A percentile compares a stretch with the other conserved stretches of the same genome.
phyloP scores from a whole-genome alignment of 2,329 filamentous ascomycete species.

The Aureobasidium sp. region DNA sequence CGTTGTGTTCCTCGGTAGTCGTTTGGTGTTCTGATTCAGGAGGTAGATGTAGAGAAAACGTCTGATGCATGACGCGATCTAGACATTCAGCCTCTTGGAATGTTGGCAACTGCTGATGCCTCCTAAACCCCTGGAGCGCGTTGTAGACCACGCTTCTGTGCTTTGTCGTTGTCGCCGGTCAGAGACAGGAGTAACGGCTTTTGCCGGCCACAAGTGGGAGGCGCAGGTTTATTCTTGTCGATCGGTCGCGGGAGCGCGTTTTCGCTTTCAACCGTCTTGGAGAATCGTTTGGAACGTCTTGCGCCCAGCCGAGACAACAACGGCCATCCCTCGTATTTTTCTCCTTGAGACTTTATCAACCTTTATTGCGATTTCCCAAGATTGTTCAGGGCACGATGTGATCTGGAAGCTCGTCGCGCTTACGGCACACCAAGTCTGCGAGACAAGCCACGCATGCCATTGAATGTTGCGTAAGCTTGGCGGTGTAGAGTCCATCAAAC shows the following conservation, averaged over 20 bases:
- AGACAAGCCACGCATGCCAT: not conserved
- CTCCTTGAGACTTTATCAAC: not conserved
- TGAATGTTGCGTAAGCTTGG: not conserved
- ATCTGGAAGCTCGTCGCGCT: not conserved
- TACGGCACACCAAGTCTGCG: not conserved
- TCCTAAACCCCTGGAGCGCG: not conserved
- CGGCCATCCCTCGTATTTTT: not conserved
- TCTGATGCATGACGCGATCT: not conserved
- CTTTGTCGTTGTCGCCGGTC: not conserved
- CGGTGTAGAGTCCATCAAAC: not conserved
- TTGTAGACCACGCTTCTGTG: not conserved
- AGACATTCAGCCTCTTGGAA: not conserved
- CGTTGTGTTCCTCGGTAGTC: not conserved
- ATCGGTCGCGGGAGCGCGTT: not conserved
- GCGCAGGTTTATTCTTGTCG: not conserved
- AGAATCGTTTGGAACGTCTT: not conserved
- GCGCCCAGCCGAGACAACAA: slow-evolving; percentile 1
- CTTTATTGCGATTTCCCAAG: not conserved
- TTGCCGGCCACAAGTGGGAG: not conserved
- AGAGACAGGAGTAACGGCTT: not conserved
- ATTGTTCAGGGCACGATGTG: not conserved
- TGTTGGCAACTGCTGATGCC: not conserved
- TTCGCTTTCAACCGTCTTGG: not conserved
- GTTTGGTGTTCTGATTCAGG: not conserved
- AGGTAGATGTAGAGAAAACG: not conserved